Evolutionary conservation across 768 basidiomycete genomes (phyloP), one percentile per base, ranked within the genome.

Genomic region (Boletus rufocinnamomeus): DNA sequence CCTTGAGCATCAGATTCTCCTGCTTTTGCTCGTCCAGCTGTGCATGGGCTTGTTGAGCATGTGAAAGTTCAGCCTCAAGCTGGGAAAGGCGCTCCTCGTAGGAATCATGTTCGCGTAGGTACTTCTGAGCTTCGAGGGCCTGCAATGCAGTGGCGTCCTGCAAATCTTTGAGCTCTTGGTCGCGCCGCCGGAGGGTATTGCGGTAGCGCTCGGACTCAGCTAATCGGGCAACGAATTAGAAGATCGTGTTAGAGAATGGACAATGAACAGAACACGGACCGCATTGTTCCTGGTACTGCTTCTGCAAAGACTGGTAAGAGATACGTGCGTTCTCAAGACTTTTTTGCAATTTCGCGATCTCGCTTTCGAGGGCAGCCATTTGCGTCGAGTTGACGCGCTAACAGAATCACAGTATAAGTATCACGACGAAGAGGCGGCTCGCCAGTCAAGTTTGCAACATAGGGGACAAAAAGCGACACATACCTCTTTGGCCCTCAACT

Each of bases 1-100:
- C 95, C 70, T 96, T 96, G 59, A 98, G 79, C 68, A 93, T 75
- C 63, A 96, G 70, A 67, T 97, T 98, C 79, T 95, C 93, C 66
- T 93, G 91, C 77, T 97, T 97, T 78, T 98, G 95, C 65, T 90
- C 88, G 58, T 95, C 93, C 38, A 97, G 81, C 58, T 85, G 82
- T 0, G 78, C 82, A 53, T 91, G 87, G 1, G 89, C 86, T 64
- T 85, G 82, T 52, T 88, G 84, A 5, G 93, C 91, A 27, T 82
- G 67, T 4, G 71, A 71, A 3, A 98, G 80, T 56, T 96, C 93
- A 9, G 75, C 65, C 65, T 94, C 89, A n/a, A 96, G 82, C 8
- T 79, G 72, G 7, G 75, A 71, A 50, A 95, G 81, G 17, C 88
- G 86, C 6, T 84, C 82, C 69, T 96, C 93, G 44, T 88, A 86